Conservation (phyloP, 1,284 basidiomycete species). For the Mycena citricolor region DNA sequence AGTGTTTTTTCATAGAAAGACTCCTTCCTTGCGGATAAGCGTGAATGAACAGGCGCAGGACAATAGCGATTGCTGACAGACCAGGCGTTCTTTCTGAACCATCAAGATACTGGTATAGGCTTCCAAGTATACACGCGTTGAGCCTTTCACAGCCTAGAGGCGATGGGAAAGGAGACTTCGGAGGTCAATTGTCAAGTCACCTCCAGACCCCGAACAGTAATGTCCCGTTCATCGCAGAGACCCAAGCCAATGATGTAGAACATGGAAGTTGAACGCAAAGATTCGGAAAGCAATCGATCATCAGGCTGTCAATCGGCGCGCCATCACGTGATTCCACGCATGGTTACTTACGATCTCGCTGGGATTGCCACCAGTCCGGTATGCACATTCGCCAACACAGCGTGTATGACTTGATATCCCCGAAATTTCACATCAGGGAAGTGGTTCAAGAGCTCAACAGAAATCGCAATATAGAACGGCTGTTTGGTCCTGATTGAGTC, state of each 20-base stretch:
- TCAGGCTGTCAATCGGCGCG: slow-evolving; percentile 11
- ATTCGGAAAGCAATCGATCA: slow-evolving; percentile 5
- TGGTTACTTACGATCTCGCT: neutral
- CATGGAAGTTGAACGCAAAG: slow-evolving; percentile 51
- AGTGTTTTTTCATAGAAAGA: slow-evolving; percentile 86
- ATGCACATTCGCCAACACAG: neutral
- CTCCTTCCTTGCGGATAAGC: slow-evolving; percentile 71
- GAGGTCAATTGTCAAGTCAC: slow-evolving; percentile 38
- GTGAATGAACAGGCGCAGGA: slow-evolving; percentile 87
- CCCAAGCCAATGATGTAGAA: slow-evolving; percentile 92
- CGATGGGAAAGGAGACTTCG: neutral
- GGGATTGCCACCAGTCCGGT: neutral
- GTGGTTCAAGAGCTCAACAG: neutral
- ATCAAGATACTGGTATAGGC: slow-evolving; percentile 95
- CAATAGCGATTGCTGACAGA: slow-evolving; percentile 71
- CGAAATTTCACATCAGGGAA: neutral
- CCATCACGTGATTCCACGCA: slow-evolving; percentile 29
- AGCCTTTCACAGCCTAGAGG: slow-evolving; percentile 72
- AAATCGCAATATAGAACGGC: too few relatives aligned
- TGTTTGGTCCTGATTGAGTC: too few relatives aligned
- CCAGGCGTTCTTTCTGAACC: slow-evolving; percentile 82
- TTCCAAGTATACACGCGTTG: slow-evolving; percentile 86
- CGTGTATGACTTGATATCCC: neutral
- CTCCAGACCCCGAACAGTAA: slow-evolving; percentile 90
- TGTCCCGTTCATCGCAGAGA: slow-evolving; percentile 93